A percentile compares a stretch with the other conserved stretches of the same genome.
Conservation (phyloP, 257 asterid species). For the Nicotiana obtusifolia region DNA sequence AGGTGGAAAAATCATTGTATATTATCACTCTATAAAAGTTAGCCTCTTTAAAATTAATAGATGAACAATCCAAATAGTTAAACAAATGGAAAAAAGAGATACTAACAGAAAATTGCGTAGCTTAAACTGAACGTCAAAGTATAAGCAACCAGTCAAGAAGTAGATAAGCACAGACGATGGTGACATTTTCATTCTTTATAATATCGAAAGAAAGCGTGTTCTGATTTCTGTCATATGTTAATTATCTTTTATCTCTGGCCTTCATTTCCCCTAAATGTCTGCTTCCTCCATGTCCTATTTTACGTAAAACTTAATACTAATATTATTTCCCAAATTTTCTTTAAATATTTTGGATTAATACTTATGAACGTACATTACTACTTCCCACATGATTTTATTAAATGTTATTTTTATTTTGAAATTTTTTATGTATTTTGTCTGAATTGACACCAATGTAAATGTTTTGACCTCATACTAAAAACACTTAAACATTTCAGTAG, state of each 20-base stretch:
- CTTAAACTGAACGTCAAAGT: conserved; percentile 15
- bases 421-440: no score
- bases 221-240: not conserved
- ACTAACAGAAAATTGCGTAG: conserved; percentile 10
- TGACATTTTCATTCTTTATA: not conserved
- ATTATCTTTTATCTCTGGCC: not conserved
- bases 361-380: no score
- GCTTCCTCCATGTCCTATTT: not conserved
- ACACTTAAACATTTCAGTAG: not conserved
- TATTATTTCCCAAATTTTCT: no score
- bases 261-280: no score
- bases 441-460: no score
- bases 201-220: not conserved
- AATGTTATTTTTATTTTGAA: no score
- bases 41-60: not conserved
- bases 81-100: not conserved
- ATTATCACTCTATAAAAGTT: not conserved
- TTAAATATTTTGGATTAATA: no score
- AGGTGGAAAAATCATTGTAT: not conserved
- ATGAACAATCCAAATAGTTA: not conserved
- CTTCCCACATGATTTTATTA: no score
- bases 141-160: not conserved
- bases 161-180: not conserved
- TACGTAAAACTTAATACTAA: not conserved
- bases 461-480: no score